Conservation (phyloP, 2,329 filamentous ascomycete genomes). For the Scedosporium apiospermum region DNA sequence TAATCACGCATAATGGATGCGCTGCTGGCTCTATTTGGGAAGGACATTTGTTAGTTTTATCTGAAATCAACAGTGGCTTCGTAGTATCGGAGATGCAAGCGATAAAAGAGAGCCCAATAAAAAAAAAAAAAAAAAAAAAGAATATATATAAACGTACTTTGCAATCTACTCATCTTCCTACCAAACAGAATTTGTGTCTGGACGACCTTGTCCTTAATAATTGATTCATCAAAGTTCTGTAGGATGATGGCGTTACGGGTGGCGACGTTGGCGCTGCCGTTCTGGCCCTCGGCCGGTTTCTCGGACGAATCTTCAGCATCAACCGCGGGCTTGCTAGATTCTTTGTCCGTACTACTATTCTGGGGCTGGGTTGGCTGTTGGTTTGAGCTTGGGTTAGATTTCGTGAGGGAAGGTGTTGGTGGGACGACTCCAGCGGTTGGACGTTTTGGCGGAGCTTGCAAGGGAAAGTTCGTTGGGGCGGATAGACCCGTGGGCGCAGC, state of each 20-base stretch:
- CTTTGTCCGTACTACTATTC: not conserved
- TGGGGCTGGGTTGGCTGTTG: not conserved
- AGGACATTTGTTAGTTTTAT: not conserved
- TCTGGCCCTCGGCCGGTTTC: not conserved
- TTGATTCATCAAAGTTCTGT: constrained; percentile 49
- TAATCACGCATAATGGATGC: constrained; percentile 65
- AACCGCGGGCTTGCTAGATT: not conserved
- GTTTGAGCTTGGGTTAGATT: not conserved
- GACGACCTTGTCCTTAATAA: constrained; percentile 44
- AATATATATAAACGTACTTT: constrained; percentile 33
- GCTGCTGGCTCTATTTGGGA: constrained; percentile 35
- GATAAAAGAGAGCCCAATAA: not conserved
- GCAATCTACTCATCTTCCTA: constrained; percentile 46
- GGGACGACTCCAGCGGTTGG: not conserved
- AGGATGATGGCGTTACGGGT: constrained; percentile 50
- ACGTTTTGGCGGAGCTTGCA: not conserved
- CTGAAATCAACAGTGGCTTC: not conserved
- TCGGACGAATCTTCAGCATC: not conserved
- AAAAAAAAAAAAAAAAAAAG: not conserved
- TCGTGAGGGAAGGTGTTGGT: not conserved
- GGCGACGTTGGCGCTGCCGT: constrained; percentile 22
- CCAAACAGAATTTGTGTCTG: constrained; percentile 52
- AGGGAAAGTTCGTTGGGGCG: not conserved
- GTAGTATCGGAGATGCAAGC: not conserved
- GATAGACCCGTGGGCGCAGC: not conserved